Evolutionary conservation across 805 yeast species (phyloP).

Genomic region (Kluyveromyces nonfermentans): DNA sequence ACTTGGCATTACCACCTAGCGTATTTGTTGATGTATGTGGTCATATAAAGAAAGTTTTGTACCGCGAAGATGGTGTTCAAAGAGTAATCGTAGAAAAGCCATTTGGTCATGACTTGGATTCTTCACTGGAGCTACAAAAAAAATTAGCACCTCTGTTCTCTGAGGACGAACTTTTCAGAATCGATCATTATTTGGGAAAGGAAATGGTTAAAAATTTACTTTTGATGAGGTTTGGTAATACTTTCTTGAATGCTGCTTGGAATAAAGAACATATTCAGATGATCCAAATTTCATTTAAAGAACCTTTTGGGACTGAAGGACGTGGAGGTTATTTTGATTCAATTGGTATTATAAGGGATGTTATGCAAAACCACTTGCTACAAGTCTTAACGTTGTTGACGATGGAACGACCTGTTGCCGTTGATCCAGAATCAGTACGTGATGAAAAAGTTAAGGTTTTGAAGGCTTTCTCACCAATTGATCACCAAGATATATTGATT

Average conservation of each 20-base stretch:
- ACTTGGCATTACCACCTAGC: constrained; percentile 91
- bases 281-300: constrained; percentile 89
- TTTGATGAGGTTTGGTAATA: constrained; percentile 85
- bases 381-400: constrained; percentile 87
- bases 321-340: constrained; percentile 96
- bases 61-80: constrained; percentile 59
- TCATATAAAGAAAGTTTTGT: constrained; percentile 58
- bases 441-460: constrained; percentile 94
- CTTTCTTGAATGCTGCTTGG: constrained; percentile 84
- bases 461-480: constrained; percentile 66
- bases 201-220: constrained; percentile 94
- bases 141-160: constrained; percentile 76
- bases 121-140: constrained; percentile 68
- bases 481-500: constrained; percentile 54
- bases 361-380: constrained; percentile 93
- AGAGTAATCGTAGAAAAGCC: constrained; percentile 94
- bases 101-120: constrained; percentile 82
- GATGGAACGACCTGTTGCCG: constrained; percentile 93
- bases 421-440: constrained; percentile 85
- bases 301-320: constrained; percentile 98
- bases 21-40: constrained; percentile 75
- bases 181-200: constrained; percentile 95
- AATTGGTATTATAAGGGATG: constrained; percentile 94
- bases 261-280: constrained; percentile 66
- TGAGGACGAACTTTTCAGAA: constrained; percentile 89